phyloP scores from a whole-genome alignment of 2,329 filamentous ascomycete genomes.

The Trichophyton equinum region DNA sequence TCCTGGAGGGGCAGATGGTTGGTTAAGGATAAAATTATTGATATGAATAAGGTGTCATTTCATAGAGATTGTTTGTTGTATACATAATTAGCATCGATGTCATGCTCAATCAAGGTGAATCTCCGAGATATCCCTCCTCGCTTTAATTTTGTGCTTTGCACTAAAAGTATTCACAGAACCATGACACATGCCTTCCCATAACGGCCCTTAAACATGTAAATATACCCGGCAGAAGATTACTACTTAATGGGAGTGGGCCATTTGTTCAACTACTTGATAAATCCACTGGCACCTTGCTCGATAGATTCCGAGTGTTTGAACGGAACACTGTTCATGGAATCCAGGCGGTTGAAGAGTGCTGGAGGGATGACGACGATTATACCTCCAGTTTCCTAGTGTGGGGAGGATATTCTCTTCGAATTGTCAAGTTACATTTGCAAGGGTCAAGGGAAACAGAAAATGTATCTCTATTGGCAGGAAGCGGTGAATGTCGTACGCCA shows the following conservation, averaged over 20 bases:
- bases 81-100: constrained; percentile 11
- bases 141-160: neutral
- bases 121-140: neutral
- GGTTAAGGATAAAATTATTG: neutral
- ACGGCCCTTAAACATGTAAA: constrained; percentile 27
- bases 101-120: constrained; percentile 14
- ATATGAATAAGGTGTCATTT: neutral
- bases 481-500: constrained; percentile 38
- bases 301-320: constrained; percentile 23
- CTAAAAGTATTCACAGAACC: constrained; percentile 19
- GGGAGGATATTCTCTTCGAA: constrained; percentile 50
- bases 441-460: constrained; percentile 10
- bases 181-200: constrained; percentile 33
- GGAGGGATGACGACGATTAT: constrained; percentile 12
- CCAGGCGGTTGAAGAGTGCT: constrained; percentile 14
- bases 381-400: constrained; percentile 43
- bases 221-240: constrained; percentile 18
- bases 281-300: constrained; percentile 19
- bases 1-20: neutral
- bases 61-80: neutral
- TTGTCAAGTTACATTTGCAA: constrained; percentile 22
- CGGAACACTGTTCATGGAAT: constrained; percentile 31
- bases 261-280: constrained; percentile 25
- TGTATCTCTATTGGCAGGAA: constrained; percentile 19
- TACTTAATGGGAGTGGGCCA: constrained; percentile 31